Conservation (phyloP, 352 stramenopile species). For the Globisporangium emineosum region DNA sequence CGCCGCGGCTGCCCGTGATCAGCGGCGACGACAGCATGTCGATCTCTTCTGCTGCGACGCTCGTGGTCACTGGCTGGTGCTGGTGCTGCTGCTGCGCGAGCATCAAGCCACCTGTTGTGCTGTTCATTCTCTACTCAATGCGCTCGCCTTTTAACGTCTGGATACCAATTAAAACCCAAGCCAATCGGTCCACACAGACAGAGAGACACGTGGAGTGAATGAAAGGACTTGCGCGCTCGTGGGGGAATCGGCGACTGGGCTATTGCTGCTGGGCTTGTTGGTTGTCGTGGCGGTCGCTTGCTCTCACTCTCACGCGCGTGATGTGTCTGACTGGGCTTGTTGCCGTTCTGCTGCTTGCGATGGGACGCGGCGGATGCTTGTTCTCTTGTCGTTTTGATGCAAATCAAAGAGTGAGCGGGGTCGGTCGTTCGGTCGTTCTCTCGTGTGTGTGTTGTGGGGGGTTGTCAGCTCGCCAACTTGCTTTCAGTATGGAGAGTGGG, state of each 20-base stretch:
- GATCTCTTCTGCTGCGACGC: background rate
- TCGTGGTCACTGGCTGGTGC: background rate
- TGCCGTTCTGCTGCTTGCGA: background rate
- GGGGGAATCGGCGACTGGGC: background rate
- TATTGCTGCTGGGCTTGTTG: background rate
- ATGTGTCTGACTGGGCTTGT: background rate
- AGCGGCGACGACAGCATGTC: conserved; percentile 34
- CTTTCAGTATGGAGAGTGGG: conserved; percentile 15
- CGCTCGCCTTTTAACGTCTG: background rate
- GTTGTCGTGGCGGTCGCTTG: background rate
- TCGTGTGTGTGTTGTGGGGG: too few relatives aligned
- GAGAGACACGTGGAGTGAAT: background rate
- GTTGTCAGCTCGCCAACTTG: conserved; percentile 11
- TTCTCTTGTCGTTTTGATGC: conserved; percentile 11
- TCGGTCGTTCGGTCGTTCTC: conserved; percentile 11
- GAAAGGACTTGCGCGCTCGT: background rate
- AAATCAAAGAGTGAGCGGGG: conserved; percentile 7
- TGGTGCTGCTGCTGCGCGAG: background rate
- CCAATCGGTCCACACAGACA: background rate
- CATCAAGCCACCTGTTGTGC: conserved; percentile 8
- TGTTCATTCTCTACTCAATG: conserved; percentile 10
- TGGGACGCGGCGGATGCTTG: conserved; percentile 3
- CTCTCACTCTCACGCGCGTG: background rate
- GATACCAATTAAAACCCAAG: background rate
- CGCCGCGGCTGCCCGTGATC: conserved; percentile 28